These are phyloP conservation scores for Orbilia oligospora DNA, from an alignment of 2,329 filamentous ascomycete genomes.

Conservation along the genomic window DNA sequence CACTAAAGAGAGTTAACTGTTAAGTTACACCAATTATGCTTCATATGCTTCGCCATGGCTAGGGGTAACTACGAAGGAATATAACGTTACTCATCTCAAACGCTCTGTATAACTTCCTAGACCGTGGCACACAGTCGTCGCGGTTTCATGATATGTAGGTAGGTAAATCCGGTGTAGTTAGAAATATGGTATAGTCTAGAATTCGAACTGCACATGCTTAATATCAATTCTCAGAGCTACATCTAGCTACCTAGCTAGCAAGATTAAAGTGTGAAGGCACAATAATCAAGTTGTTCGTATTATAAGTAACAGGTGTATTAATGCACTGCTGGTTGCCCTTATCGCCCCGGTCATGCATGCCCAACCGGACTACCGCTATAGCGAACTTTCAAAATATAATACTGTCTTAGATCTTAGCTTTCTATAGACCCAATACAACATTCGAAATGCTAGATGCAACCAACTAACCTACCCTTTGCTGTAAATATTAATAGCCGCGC, in stretches of 20 bases:
- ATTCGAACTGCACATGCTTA: not conserved
- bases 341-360: too few relatives aligned
- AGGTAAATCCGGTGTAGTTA: not conserved
- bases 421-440: too few relatives aligned
- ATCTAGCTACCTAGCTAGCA: too few relatives aligned
- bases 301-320: too few relatives aligned
- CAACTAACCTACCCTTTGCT: not conserved
- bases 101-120: not conserved
- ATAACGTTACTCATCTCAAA: not conserved
- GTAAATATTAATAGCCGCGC: not conserved
- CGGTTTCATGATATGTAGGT: conserved; percentile 2
- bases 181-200: not conserved
- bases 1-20: not conserved
- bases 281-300: too few relatives aligned
- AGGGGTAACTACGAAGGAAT: not conserved
- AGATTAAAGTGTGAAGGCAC: too few relatives aligned
- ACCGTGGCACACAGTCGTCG: not conserved
- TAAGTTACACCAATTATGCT: not conserved
- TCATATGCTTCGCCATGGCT: not conserved
- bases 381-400: too few relatives aligned
- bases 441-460: too few relatives aligned
- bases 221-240: too few relatives aligned
- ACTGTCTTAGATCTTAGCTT: too few relatives aligned
- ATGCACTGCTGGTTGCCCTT: too few relatives aligned
- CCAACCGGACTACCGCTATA: too few relatives aligned